Conservation (phyloP, 805 yeast species). For the Schwanniomyces polymorphus region DNA sequence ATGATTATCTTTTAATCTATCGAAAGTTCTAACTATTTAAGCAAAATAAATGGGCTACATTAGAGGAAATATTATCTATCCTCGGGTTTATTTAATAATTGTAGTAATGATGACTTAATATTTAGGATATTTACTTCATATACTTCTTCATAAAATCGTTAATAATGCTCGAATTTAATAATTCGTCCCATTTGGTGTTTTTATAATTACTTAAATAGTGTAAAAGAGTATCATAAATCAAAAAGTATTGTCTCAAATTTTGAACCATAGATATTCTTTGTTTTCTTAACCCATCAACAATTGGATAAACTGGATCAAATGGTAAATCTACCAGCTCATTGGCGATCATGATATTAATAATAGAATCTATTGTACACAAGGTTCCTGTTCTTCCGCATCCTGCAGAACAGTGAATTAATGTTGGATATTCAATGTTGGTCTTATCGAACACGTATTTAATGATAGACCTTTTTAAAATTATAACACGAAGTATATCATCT, state of each 20-base stretch:
- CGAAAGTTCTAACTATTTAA: no score
- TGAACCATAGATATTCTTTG: conserved; percentile 63
- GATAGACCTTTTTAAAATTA: conserved; percentile 29
- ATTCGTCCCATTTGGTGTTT: conserved; percentile 6
- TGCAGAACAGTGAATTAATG: conserved; percentile 89
- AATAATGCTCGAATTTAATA: conserved; percentile 4
- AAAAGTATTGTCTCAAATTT: conserved; percentile 52
- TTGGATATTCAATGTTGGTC: conserved; percentile 39
- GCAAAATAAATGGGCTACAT: no score
- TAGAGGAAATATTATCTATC: no score
- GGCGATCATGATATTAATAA: conserved; percentile 20
- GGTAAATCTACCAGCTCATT: conserved; percentile 9
- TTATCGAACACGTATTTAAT: conserved; percentile 5
- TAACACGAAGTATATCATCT: conserved; percentile 51
- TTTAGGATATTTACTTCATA: background rate
- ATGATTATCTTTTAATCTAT: no score
- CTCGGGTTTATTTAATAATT: no score
- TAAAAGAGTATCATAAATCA: conserved; percentile 45
- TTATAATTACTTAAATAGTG: conserved; percentile 13
- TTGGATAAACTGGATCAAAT: conserved; percentile 44
- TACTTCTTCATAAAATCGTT: background rate
- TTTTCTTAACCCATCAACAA: conserved; percentile 48
- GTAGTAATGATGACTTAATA: background rate
- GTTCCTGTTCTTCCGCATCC: conserved; percentile 98
- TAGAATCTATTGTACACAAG: conserved; percentile 36